Conservation (phyloP, 805 yeast species). For the Saturnispora silvae region DNA sequence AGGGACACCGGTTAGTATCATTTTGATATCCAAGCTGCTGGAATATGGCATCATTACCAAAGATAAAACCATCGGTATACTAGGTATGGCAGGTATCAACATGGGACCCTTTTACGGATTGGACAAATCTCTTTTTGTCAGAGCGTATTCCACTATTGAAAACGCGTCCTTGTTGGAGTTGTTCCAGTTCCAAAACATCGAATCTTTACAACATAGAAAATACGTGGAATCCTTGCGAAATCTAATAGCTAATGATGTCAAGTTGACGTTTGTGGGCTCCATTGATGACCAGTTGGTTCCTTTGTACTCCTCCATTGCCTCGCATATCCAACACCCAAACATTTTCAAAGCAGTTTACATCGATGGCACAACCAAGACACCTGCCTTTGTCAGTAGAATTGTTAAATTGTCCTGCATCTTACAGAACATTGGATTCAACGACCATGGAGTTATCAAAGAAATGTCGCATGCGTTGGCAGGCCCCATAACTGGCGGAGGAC, state of each 20-base stretch:
- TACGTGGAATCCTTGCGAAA: conserved; percentile 57
- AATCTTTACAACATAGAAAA: conserved; percentile 59
- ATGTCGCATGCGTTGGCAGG: conserved; percentile 76
- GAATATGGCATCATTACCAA: conserved; percentile 42
- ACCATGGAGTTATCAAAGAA: conserved; percentile 80
- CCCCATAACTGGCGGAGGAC: conserved; percentile 91
- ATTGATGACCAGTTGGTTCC: conserved; percentile 94
- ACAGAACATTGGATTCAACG: conserved; percentile 68
- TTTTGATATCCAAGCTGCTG: conserved; percentile 62
- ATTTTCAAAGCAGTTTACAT: conserved; percentile 82
- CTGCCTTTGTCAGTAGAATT: conserved; percentile 65
- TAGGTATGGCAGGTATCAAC: conserved; percentile 94
- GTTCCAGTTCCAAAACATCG: conserved; percentile 76
- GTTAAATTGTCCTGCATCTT: conserved; percentile 65
- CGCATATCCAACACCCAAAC: conserved; percentile 81
- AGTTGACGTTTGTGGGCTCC: conserved; percentile 75
- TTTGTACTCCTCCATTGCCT: conserved; percentile 73
- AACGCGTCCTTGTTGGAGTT: conserved; percentile 77
- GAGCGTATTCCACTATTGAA: conserved; percentile 86
- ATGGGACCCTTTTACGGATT: conserved; percentile 90
- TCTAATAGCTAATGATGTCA: conserved; percentile 60
- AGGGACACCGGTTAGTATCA: conserved; percentile 86
- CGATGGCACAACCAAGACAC: conserved; percentile 72
- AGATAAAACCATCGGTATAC: conserved; percentile 48
- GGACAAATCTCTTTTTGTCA: conserved; percentile 72